phyloP scores from a whole-genome alignment of 2,329 filamentous ascomycete species.

The Microcera coccophila region DNA sequence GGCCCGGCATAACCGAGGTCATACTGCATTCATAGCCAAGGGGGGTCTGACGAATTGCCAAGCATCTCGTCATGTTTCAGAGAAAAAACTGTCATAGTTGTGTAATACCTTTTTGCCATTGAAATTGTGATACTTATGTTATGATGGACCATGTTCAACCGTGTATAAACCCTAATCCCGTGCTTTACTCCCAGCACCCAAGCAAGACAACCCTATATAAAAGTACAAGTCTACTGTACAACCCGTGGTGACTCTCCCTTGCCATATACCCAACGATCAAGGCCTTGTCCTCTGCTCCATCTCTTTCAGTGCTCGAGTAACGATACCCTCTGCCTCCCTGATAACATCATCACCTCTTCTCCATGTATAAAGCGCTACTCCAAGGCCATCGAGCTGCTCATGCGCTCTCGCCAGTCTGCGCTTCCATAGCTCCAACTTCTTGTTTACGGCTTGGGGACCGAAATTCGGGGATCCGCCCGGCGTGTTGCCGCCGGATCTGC shows the following conservation, averaged over 20 bases:
- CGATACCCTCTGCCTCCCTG: conserved; percentile 60
- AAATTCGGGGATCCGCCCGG: conserved; percentile 35
- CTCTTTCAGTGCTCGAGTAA: conserved; percentile 51
- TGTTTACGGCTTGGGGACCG: conserved; percentile 47
- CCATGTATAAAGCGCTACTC: conserved; percentile 70
- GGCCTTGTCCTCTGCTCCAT: conserved; percentile 30
- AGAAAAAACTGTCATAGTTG: too few relatives aligned
- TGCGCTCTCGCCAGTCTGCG: conserved; percentile 64
- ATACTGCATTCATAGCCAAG: too few relatives aligned
- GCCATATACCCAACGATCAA: not conserved
- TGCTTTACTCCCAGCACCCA: too few relatives aligned
- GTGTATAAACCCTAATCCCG: too few relatives aligned
- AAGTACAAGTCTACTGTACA: not conserved
- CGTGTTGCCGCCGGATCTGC: conserved; percentile 31
- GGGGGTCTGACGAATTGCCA: too few relatives aligned
- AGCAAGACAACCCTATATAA: not conserved
- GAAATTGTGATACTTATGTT: too few relatives aligned
- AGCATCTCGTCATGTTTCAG: too few relatives aligned
- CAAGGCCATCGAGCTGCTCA: conserved; percentile 56
- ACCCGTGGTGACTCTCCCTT: not conserved
- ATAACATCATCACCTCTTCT: conserved; percentile 66
- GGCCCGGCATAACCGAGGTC: too few relatives aligned
- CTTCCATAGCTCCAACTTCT: conserved; percentile 70
- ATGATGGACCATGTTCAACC: too few relatives aligned
- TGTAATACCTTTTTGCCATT: too few relatives aligned